phyloP scores from a whole-genome alignment of 2,329 filamentous ascomycete genomes.

The Leptographium radiaticola region DNA sequence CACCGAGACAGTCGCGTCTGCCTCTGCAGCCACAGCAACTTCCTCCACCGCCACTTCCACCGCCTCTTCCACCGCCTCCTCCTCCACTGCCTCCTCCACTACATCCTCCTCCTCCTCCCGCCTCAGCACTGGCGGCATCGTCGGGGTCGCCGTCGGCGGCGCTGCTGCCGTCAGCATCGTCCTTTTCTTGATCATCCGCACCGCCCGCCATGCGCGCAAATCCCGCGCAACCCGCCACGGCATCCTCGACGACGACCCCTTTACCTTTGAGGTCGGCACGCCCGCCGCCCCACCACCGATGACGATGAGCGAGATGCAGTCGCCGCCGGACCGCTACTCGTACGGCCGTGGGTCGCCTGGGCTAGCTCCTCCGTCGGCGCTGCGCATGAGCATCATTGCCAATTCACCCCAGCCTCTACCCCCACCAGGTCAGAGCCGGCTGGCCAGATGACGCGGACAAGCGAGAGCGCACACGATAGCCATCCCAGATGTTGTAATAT shows the following conservation, averaged over 20 bases:
- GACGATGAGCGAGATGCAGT: neutral
- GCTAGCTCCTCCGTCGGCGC: neutral
- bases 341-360: too few species aligned
- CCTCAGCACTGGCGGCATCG: neutral
- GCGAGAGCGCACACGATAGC: neutral
- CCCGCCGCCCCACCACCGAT: neutral
- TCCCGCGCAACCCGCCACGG: neutral
- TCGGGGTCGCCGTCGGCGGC: neutral
- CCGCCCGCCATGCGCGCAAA: neutral
- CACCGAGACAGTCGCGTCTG: neutral
- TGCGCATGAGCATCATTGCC: neutral
- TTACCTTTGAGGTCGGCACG: neutral
- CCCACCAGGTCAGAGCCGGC: neutral
- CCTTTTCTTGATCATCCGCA: neutral
- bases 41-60: neutral
- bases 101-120: neutral
- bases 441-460: neutral
- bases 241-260: neutral
- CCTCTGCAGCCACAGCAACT: neutral
- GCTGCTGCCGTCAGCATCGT: neutral
- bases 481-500: neutral
- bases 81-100: neutral
- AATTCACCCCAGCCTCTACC: neutral
- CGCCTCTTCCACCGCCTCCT: neutral
- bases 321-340: too few species aligned